Conservation (phyloP, 2,329 filamentous ascomycete species). For the Bipolaris oryzae region DNA sequence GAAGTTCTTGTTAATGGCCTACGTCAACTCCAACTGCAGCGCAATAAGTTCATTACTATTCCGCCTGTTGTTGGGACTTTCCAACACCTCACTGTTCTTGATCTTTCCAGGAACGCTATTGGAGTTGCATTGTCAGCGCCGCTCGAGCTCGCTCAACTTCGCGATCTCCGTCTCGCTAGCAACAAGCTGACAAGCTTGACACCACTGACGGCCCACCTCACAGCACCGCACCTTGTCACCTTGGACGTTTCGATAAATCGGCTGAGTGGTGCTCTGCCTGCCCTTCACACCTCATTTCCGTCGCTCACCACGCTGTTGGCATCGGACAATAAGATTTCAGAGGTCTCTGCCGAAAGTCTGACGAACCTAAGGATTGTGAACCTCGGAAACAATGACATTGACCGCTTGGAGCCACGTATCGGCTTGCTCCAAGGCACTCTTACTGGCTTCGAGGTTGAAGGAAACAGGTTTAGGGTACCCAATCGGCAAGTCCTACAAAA, state of each 20-base stretch:
- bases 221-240: slow-evolving; percentile 75
- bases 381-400: slow-evolving; percentile 83
- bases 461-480: slow-evolving; percentile 88
- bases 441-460: slow-evolving; percentile 75
- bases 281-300: slow-evolving; percentile 71
- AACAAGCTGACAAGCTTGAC: slow-evolving; percentile 73
- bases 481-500: slow-evolving; percentile 82
- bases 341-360: slow-evolving; percentile 74
- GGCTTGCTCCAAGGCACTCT: slow-evolving; percentile 73
- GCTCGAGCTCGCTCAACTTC: slow-evolving; percentile 73
- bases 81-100: slow-evolving; percentile 71
- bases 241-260: slow-evolving; percentile 84
- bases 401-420: slow-evolving; percentile 77
- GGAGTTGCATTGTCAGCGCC: slow-evolving; percentile 45
- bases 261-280: slow-evolving; percentile 70
- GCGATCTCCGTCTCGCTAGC: slow-evolving; percentile 75
- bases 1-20: slow-evolving; percentile 57
- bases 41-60: slow-evolving; percentile 74
- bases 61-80: slow-evolving; percentile 74
- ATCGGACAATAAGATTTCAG: slow-evolving; percentile 78
- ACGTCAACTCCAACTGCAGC: slow-evolving; percentile 70
- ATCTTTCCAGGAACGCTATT: slow-evolving; percentile 79
- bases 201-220: slow-evolving; percentile 68
- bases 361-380: slow-evolving; percentile 77
- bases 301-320: slow-evolving; percentile 72